Conservation (phyloP, 768 basidiomycete species). For the Tephrocybe sp. region DNA sequence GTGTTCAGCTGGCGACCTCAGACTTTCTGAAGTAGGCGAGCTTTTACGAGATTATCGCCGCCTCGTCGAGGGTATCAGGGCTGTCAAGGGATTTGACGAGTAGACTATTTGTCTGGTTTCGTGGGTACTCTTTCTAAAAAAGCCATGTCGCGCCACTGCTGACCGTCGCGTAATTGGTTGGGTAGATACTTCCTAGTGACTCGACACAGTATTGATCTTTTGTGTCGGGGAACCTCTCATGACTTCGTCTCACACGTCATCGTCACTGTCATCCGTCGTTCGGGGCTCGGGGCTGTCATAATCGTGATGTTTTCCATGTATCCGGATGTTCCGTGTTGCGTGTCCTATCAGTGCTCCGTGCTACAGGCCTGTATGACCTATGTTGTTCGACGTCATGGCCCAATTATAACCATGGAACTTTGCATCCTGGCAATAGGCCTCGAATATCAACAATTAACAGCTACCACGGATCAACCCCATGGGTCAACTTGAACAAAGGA, state of each 20-base stretch:
- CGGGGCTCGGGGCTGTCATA: background rate
- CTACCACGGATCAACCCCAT: too few relatives aligned
- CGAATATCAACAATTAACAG: too few relatives aligned
- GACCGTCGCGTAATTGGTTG: background rate
- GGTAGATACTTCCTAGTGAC: background rate
- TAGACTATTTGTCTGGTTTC: slow-evolving; percentile 15
- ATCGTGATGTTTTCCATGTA: background rate
- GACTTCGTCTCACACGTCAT: background rate
- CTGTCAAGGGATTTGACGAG: slow-evolving; percentile 56
- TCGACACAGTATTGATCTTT: background rate
- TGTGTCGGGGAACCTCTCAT: background rate
- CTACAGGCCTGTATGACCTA: background rate
- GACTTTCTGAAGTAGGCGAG: slow-evolving; percentile 76
- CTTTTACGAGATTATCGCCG: slow-evolving; percentile 81
- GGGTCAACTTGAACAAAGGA: too few relatives aligned
- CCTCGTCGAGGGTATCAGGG: slow-evolving; percentile 67
- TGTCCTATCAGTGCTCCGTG: slow-evolving; percentile 1
- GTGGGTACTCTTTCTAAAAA: background rate
- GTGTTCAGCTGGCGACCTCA: slow-evolving; percentile 73
- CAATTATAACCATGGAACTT: background rate
- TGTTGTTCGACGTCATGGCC: background rate
- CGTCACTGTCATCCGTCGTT: background rate
- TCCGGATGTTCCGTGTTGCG: slow-evolving; percentile 11
- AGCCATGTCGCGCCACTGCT: background rate
- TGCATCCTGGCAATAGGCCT: background rate